phyloP scores from a whole-genome alignment of 345 rosid species.

The Lepidium didymum region DNA sequence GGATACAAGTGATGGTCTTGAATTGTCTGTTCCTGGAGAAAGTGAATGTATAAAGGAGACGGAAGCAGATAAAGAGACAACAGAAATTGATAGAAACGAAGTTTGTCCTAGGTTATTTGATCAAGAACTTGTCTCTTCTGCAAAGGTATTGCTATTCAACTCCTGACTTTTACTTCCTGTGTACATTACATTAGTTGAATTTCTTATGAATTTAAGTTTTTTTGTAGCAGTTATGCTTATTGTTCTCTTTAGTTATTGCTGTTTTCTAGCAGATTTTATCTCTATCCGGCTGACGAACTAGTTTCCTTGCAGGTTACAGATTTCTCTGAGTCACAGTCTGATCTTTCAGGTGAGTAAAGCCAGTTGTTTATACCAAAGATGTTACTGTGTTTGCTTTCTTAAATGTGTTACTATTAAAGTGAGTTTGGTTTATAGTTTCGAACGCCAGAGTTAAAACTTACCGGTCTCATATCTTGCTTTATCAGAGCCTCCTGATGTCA shows the following conservation, averaged over 20 bases:
- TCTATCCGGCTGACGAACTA: not conserved
- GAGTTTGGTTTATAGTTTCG: not conserved
- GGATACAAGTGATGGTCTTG: conserved; percentile 35
- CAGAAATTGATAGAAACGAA: not conserved
- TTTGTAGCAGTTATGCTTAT: not conserved
- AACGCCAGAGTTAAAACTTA: not conserved
- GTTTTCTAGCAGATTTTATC: not conserved
- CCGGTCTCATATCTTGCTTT: not conserved
- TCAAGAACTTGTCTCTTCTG: conserved; percentile 10
- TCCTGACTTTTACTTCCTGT: not conserved
- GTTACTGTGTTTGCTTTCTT: not conserved
- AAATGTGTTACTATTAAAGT: not conserved
- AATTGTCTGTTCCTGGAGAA: conserved; percentile 18
- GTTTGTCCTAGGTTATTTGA: not conserved
- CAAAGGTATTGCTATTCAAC: conserved; percentile 1
- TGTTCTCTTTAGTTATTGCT: not conserved
- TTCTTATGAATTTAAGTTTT: not conserved
- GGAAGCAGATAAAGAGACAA: not conserved
- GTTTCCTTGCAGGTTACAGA: conserved; percentile 33
- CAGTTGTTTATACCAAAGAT: not conserved
- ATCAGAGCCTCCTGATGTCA: conserved; percentile 54
- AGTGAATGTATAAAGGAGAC: conserved; percentile 23
- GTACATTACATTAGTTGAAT: not conserved
- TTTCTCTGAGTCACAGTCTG: conserved; percentile 12
- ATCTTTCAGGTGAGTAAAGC: conserved; percentile 43